Conservation (phyloP, 306 rosid genomes). For the Cyclanthera cordifolia region DNA sequence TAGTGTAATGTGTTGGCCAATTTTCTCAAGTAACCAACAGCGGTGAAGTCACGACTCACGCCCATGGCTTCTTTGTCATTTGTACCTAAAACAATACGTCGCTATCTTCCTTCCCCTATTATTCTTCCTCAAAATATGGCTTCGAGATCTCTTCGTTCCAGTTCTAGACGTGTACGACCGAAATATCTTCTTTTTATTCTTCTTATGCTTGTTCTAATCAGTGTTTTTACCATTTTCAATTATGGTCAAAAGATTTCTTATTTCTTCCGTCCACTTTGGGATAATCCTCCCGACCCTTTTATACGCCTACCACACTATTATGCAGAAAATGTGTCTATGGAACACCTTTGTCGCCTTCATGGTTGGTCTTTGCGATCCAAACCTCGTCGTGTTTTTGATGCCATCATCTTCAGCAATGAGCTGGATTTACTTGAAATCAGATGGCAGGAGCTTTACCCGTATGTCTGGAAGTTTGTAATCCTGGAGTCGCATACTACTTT, state of each 20-base stretch:
- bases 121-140: conserved; percentile 31
- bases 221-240: conserved; percentile 30
- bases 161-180: conserved; percentile 27
- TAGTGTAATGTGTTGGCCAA: not conserved
- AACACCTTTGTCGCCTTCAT: conserved; percentile 69
- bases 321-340: conserved; percentile 76
- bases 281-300: conserved; percentile 57
- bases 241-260: conserved; percentile 47
- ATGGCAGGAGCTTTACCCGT: conserved; percentile 71
- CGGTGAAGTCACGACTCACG: conserved; percentile 17
- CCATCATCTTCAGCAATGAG: conserved; percentile 80
- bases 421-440: conserved; percentile 75
- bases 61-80: conserved; percentile 19
- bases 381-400: conserved; percentile 67
- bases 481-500: conserved; percentile 71
- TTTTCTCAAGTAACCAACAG: conserved; percentile 34
- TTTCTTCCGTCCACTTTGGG: conserved; percentile 92
- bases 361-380: conserved; percentile 63
- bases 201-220: conserved; percentile 32
- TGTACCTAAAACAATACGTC: conserved; percentile 28
- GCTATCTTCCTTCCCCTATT: conserved; percentile 7
- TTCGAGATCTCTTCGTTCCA: conserved; percentile 21
- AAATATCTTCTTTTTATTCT: conserved; percentile 29
- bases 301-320: conserved; percentile 56
- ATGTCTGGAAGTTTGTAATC: conserved; percentile 62